Evolutionary conservation across 257 asterid genomes (phyloP).

Genomic region (Ajuga chamaepitys): DNA sequence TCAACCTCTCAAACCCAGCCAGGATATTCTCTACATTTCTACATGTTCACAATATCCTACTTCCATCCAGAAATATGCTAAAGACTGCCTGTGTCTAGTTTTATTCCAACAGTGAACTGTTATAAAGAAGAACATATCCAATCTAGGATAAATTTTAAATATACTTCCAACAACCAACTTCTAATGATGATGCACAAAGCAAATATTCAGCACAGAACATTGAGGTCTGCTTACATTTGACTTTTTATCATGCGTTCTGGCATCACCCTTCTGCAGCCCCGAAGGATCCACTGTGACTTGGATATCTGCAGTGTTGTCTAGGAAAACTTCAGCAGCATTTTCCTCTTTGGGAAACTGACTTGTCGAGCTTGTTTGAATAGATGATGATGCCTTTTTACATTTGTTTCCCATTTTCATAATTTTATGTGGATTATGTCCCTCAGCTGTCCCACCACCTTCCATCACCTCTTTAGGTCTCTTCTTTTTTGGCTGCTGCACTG

Average conservation of each 20-base stretch:
- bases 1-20: neutral
- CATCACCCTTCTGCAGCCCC: conserved; percentile 31
- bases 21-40: neutral
- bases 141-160: neutral
- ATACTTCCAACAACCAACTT: neutral
- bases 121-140: neutral
- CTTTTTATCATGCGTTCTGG: conserved; percentile 29
- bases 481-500: conserved; percentile 67
- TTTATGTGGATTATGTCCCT: conserved; percentile 36
- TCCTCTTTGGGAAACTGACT: conserved; percentile 29
- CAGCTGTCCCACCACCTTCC: conserved; percentile 43
- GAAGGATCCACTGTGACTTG: conserved; percentile 26
- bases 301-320: conserved; percentile 32
- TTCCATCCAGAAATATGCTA: neutral
- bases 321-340: conserved; percentile 36
- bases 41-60: neutral
- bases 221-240: conserved; percentile 32
- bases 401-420: conserved; percentile 48
- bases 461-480: conserved; percentile 56
- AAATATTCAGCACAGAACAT: conserved; percentile 39
- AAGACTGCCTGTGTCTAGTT: too few relatives aligned
- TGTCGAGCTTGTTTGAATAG: conserved; percentile 31
- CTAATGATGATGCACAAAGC: neutral
- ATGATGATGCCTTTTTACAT: conserved; percentile 36
- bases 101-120: neutral